phyloP scores from a whole-genome alignment of 495 filamentous ascomycete species.

The Podospora pseudocomata region DNA sequence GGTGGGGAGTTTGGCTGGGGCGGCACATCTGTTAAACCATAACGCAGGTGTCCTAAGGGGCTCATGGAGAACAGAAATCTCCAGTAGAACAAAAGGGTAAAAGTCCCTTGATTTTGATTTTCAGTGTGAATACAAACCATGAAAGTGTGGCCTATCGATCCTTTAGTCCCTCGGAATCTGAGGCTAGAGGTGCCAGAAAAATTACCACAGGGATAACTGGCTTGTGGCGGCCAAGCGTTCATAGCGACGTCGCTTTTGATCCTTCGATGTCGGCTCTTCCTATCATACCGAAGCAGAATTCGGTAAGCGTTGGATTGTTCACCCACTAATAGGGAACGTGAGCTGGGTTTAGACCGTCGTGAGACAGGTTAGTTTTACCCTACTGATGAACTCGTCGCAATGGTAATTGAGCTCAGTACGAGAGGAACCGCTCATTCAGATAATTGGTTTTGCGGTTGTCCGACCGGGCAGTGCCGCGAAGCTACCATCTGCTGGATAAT shows the following conservation, averaged over 20 bases:
- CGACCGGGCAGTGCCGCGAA: conserved; percentile 60
- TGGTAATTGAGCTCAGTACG: conserved; percentile 69
- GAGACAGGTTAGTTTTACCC: conserved; percentile 51
- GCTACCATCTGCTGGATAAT: conserved; percentile 64
- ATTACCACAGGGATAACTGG: conserved; percentile 68
- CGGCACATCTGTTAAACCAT: conserved; percentile 68
- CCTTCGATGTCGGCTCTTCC: conserved; percentile 54
- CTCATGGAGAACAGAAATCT: conserved; percentile 75
- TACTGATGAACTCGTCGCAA: conserved; percentile 56
- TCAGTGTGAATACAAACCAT: conserved; percentile 75
- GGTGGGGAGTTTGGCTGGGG: conserved; percentile 66
- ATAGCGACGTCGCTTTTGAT: conserved; percentile 46
- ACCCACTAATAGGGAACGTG: conserved; percentile 53
- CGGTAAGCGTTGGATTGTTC: conserved; percentile 57
- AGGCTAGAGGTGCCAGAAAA: conserved; percentile 75
- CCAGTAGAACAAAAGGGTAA: conserved; percentile 76
- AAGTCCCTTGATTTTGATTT: conserved; percentile 77
- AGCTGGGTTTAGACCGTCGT: conserved; percentile 45
- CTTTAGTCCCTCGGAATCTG: conserved; percentile 73
- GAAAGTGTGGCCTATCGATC: conserved; percentile 74
- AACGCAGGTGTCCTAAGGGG: conserved; percentile 65
- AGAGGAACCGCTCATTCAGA: conserved; percentile 67
- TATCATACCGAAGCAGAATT: conserved; percentile 51
- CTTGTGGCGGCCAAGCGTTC: conserved; percentile 51
- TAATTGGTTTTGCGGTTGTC: conserved; percentile 70